phyloP scores from a whole-genome alignment of 805 yeast species.

The Lachancea sp. region DNA sequence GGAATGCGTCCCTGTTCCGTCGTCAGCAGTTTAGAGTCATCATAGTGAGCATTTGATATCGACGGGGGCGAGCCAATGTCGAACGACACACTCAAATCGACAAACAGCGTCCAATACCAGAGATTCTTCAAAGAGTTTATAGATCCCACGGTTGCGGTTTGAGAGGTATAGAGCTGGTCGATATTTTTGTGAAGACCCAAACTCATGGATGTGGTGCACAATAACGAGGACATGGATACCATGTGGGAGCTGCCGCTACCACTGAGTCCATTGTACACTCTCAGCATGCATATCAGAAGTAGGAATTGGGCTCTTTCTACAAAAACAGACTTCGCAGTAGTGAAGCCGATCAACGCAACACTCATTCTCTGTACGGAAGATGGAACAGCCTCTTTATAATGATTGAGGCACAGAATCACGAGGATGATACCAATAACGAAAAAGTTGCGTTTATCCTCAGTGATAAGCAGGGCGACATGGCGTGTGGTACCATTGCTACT shows the following conservation, averaged over 20 bases:
- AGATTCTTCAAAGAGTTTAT: slow-evolving; percentile 18
- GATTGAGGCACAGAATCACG: slow-evolving; percentile 17
- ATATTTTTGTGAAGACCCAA: slow-evolving; percentile 26
- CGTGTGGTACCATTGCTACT: neutral
- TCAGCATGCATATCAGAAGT: slow-evolving; percentile 18
- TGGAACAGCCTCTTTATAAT: slow-evolving; percentile 17
- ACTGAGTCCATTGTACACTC: slow-evolving; percentile 11
- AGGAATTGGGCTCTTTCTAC: slow-evolving; percentile 29
- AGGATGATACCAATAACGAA: slow-evolving; percentile 27
- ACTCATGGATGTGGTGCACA: slow-evolving; percentile 16
- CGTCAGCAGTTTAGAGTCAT: slow-evolving; percentile 4
- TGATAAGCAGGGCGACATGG: slow-evolving; percentile 1
- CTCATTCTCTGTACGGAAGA: slow-evolving; percentile 17
- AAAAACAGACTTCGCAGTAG: slow-evolving; percentile 23
- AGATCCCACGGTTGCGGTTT: slow-evolving; percentile 19
- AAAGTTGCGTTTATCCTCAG: slow-evolving; percentile 19
- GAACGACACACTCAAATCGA: slow-evolving; percentile 23
- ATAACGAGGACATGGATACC: slow-evolving; percentile 11
- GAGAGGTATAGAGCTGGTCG: slow-evolving; percentile 11
- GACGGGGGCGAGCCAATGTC: slow-evolving; percentile 23
- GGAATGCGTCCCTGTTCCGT: slow-evolving; percentile 3
- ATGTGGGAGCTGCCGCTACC: slow-evolving; percentile 26
- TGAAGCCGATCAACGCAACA: slow-evolving; percentile 23
- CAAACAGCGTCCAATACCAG: slow-evolving; percentile 25
- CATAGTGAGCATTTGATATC: slow-evolving; percentile 7